Conservation (phyloP, 495 filamentous ascomycete genomes). For the Wilcoxina mikolae region DNA sequence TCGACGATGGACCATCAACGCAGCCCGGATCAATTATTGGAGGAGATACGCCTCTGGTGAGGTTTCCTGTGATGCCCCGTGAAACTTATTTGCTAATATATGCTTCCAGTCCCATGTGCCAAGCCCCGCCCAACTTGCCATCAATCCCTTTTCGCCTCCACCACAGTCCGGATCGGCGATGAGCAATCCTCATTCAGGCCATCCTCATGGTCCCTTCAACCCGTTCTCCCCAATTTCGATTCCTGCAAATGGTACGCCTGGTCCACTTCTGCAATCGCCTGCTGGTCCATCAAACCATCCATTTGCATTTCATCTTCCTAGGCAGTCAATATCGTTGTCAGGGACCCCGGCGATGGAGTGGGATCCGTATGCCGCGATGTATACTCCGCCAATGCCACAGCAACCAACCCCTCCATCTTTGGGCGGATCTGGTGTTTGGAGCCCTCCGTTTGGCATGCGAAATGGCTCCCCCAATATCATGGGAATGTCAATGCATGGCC, state of each 20-base stretch:
- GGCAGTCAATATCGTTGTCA: constrained; percentile 25
- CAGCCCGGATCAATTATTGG: constrained; percentile 31
- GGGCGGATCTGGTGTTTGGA: constrained; percentile 21
- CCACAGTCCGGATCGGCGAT: constrained; percentile 21
- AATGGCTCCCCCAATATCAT: constrained; percentile 19
- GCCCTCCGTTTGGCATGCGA: constrained; percentile 17
- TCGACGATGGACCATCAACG: constrained; percentile 50
- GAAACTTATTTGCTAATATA: constrained; percentile 6
- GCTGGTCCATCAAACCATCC: constrained; percentile 12
- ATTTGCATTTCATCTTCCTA: constrained; percentile 23
- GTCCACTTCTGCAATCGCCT: constrained; percentile 19
- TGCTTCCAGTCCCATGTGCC: constrained; percentile 18
- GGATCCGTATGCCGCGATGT: constrained; percentile 18
- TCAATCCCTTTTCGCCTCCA: constrained; percentile 24
- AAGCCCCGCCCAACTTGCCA: constrained; percentile 21
- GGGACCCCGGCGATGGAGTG: constrained; percentile 20
- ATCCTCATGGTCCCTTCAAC: constrained; percentile 14
- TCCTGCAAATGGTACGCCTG: constrained; percentile 12
- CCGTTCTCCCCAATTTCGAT: constrained; percentile 18
- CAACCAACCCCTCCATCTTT: constrained; percentile 21
- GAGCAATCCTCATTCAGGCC: constrained; percentile 14
- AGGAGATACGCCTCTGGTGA: constrained; percentile 27
- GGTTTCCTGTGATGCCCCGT: not conserved
- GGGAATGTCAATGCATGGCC: constrained; percentile 14
- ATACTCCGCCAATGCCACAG: constrained; percentile 14